phyloP scores from a whole-genome alignment of 495 filamentous ascomycete species.

The Penicillium herquei region DNA sequence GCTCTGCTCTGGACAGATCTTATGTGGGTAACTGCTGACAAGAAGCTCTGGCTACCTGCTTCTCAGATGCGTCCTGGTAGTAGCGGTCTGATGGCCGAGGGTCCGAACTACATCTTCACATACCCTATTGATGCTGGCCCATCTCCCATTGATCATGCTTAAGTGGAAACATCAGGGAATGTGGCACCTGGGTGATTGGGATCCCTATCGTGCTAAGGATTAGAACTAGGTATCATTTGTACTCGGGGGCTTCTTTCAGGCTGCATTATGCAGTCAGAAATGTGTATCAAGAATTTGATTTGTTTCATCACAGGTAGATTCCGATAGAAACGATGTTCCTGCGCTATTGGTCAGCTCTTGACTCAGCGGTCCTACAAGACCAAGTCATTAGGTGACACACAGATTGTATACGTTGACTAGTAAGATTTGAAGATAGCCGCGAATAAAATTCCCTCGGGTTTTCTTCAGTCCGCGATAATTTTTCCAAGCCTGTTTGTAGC shows the following conservation, averaged over 20 bases:
- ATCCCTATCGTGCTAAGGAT: neutral
- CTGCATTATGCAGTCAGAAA: neutral
- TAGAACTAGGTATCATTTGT: neutral
- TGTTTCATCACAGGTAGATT: no score
- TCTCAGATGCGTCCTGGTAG: constrained; percentile 20
- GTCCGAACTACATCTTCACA: constrained; percentile 6
- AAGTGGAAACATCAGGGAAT: no score
- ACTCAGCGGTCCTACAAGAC: neutral
- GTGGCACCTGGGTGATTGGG: neutral
- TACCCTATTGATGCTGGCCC: constrained; percentile 1
- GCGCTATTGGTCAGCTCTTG: neutral
- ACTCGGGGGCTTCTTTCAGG: neutral
- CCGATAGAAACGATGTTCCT: no score
- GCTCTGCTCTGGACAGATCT: constrained; percentile 28
- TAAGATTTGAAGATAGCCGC: neutral
- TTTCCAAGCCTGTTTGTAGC: no score
- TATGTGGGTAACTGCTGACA: constrained; percentile 27
- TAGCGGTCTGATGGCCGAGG: constrained; percentile 1
- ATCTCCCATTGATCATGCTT: constrained; percentile 7
- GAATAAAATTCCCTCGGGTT: neutral
- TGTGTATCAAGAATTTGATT: neutral
- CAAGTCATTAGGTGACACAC: neutral
- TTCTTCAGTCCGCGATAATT: neutral
- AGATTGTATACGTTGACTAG: neutral
- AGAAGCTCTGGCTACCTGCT: constrained; percentile 28